Conservation (phyloP, 2,329 filamentous ascomycete species). For the Elsinoe australis region DNA sequence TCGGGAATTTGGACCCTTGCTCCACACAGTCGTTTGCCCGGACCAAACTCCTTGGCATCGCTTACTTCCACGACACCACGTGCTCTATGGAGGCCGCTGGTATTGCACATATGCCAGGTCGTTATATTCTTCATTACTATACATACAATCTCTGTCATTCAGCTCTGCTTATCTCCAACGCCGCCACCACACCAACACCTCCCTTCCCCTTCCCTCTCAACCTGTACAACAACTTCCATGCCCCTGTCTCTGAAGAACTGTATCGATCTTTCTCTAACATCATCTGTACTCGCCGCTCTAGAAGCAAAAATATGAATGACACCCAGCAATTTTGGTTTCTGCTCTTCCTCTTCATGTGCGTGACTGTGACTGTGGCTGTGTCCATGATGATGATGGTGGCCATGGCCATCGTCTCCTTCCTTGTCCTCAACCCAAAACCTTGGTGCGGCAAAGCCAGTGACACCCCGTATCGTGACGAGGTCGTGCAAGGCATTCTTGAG, state of each 20-base stretch:
- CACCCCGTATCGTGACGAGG: conserved; percentile 71
- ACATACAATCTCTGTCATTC: not conserved
- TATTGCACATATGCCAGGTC: not conserved
- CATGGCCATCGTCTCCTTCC: conserved; percentile 31
- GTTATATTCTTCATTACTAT: not conserved
- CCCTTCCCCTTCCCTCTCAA: conserved; percentile 73
- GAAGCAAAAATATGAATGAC: conserved; percentile 80
- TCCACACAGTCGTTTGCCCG: not conserved
- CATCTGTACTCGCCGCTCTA: conserved; percentile 64
- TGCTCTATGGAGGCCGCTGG: not conserved
- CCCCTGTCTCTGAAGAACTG: conserved; percentile 62
- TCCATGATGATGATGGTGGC: conserved; percentile 27
- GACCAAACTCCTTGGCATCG: not conserved
- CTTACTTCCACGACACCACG: no score
- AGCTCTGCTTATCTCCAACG: conserved; percentile 12
- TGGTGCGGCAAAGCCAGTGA: conserved; percentile 76
- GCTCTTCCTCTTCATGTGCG: conserved; percentile 23
- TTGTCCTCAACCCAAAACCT: conserved; percentile 87
- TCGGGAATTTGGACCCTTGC: conserved; percentile 11
- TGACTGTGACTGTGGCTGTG: conserved; percentile 27
- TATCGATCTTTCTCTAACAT: conserved; percentile 70
- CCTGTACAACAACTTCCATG: conserved; percentile 79
- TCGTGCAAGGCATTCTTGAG: conserved; percentile 80
- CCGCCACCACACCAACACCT: conserved; percentile 56
- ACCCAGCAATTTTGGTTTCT: conserved; percentile 55